Percentiles rank a stretch among this genome's conserved stretches.
phyloP scores from a whole-genome alignment of 1,139 yeast species.

The Protomyces gravidus region DNA sequence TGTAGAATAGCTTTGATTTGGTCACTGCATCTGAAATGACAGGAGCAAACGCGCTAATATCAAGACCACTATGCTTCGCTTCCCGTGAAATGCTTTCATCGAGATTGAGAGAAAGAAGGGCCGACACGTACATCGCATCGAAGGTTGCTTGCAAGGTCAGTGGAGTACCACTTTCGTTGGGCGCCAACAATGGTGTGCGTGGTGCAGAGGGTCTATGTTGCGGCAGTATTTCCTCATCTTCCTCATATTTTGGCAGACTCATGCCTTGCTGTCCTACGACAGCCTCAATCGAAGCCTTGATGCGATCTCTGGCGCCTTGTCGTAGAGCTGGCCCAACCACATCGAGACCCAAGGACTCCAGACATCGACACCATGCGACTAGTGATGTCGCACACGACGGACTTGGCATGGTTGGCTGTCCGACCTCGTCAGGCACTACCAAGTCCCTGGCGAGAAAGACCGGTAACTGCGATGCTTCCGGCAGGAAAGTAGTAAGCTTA shows the following conservation, averaged over 20 bases:
- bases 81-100: neutral
- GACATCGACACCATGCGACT: neutral
- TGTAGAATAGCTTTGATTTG: neutral
- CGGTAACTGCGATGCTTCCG: neutral
- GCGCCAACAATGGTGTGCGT: neutral
- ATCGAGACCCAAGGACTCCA: slow-evolving; percentile 8
- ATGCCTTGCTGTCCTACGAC: too few species aligned
- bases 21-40: neutral
- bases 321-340: slow-evolving; percentile 12
- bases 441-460: neutral
- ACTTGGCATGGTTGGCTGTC: neutral
- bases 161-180: neutral
- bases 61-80: neutral
- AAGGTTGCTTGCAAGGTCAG: neutral
- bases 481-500: neutral
- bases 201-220: neutral
- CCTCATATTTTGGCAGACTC: too few species aligned
- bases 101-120: neutral
- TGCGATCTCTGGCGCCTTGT: neutral
- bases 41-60: neutral
- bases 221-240: too few species aligned
- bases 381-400: neutral
- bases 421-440: slow-evolving; percentile 2
- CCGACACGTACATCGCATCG: neutral
- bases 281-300: neutral